A percentile compares a stretch with the other conserved stretches of the same genome.
Evolutionary conservation across 768 basidiomycete genomes (phyloP).

Genomic region (Kwoniella dejecticola): DNA sequence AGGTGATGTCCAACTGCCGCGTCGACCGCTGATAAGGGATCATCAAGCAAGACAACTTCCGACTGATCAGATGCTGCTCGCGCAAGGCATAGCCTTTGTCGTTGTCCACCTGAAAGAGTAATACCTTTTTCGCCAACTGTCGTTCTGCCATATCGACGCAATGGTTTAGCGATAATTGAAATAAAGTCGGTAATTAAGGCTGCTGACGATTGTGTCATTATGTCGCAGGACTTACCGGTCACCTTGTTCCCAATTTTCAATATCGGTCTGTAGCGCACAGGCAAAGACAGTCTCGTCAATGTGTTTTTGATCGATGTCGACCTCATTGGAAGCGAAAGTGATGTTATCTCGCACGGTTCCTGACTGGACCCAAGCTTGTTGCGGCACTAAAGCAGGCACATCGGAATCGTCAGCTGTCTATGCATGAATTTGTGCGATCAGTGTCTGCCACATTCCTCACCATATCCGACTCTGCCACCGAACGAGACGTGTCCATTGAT

Average conservation of each 20-base stretch:
- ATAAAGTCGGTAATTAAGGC: too few relatives aligned
- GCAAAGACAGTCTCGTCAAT: constrained; percentile 42
- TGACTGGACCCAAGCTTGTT: constrained; percentile 54
- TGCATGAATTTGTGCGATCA: background rate
- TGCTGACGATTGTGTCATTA: too few relatives aligned
- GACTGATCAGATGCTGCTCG: constrained; percentile 43
- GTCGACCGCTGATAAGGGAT: constrained; percentile 71
- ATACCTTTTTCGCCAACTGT: constrained; percentile 81
- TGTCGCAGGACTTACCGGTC: constrained; percentile 20
- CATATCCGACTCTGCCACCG: constrained; percentile 45
- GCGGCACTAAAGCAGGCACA: constrained; percentile 32
- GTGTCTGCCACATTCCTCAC: constrained; percentile 13
- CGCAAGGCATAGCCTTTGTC: constrained; percentile 49
- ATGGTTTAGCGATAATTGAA: background rate
- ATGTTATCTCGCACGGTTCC: constrained; percentile 53
- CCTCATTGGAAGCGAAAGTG: constrained; percentile 31
- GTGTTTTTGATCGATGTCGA: constrained; percentile 25
- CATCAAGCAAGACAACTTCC: constrained; percentile 53
- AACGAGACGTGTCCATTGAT: constrained; percentile 34
- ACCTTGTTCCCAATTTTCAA: constrained; percentile 40
- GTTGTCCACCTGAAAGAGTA: constrained; percentile 54
- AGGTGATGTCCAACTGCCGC: constrained; percentile 72
- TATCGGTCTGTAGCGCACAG: constrained; percentile 44
- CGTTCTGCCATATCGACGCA: constrained; percentile 44
- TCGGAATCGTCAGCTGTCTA: background rate